Conservation (phyloP, 306 rosid genomes). For the Betula pendula region DNA sequence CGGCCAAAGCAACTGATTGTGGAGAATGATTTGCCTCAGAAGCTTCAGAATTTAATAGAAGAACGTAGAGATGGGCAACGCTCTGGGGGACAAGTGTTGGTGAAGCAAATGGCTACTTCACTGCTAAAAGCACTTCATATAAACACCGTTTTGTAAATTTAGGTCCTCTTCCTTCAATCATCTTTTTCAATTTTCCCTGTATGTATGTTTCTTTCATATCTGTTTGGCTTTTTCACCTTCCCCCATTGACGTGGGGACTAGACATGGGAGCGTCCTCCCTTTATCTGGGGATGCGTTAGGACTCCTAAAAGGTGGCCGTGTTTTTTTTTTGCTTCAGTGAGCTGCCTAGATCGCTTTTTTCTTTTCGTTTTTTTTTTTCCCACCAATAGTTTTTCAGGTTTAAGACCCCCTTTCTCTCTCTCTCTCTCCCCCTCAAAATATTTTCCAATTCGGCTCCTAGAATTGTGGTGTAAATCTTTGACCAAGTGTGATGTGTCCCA, state of each 20-base stretch:
- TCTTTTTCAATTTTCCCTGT: conserved; percentile 3
- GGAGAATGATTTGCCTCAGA: conserved; percentile 94
- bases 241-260: background rate
- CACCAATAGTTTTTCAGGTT: too few relatives aligned
- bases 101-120: conserved; percentile 98
- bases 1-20: conserved; percentile 98
- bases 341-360: too few relatives aligned
- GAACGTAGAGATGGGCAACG: conserved; percentile 95
- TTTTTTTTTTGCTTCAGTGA: too few relatives aligned
- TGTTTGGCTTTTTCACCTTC: background rate
- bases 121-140: conserved; percentile 95
- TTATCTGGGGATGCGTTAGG: too few relatives aligned
- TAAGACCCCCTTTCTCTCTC: too few relatives aligned
- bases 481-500: too few relatives aligned
- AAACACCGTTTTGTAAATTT: conserved; percentile 84
- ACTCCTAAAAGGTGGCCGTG: too few relatives aligned
- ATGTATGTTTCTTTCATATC: conserved; percentile 25
- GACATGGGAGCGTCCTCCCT: too few relatives aligned
- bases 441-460: too few relatives aligned
- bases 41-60: conserved; percentile 90
- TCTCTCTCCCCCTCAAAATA: too few relatives aligned
- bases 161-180: background rate
- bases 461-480: too few relatives aligned
- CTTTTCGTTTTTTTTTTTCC: too few relatives aligned
- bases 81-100: conserved; percentile 86